Evolutionary conservation across 768 basidiomycete species (phyloP), one percentile per base, ranked within the genome.

Genomic region (Trichaptum fuscoviolaceum): DNA sequence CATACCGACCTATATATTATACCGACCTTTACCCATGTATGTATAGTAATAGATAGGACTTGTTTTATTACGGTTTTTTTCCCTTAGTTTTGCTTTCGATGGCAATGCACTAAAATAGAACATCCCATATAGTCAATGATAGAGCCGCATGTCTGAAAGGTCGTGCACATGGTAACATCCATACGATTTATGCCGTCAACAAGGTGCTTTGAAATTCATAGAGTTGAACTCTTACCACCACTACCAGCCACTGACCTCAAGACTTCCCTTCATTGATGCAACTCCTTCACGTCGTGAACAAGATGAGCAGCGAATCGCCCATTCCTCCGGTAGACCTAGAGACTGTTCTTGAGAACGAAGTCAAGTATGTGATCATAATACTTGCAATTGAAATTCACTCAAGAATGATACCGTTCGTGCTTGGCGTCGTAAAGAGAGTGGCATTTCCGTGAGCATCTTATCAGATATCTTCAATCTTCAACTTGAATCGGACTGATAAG

Each of bases 391-490:
- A 24, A 57, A 60, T 36, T 3, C 18, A 30, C 7, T 52, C 35
- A 18, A 30, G n/a, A 34, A 2, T 25, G 18, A 61, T 61, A 23
- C 17, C 23, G 42, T 5, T 65, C 35, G 34, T 57, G 24, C 60
- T 64, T 25, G 59, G 20, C 20, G 25, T 27, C 15, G 35, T 27
- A 23, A 70, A 90, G 90, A 73, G 90, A 91, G 73, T 91, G 90
- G 90, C 90, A 91, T 71, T 91, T 91, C 71, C 90, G 90, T 90
- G 73, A 71, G 85, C 75, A 7, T 20, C 66, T 24, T 27, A 36
- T 26, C 34, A 30, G 25, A 57, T 67, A 65, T 30, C 20, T 66
- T 57, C 58, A 25, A 60, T 64, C 25, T n/a, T n/a, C n/a, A n/a
- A n/a, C 57, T 30, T 30, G 4, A 30, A 52, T 42, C 63, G 23